Evolutionary conservation across 2,329 filamentous ascomycete species (phyloP).

Genomic region (Colletotrichum musicola): DNA sequence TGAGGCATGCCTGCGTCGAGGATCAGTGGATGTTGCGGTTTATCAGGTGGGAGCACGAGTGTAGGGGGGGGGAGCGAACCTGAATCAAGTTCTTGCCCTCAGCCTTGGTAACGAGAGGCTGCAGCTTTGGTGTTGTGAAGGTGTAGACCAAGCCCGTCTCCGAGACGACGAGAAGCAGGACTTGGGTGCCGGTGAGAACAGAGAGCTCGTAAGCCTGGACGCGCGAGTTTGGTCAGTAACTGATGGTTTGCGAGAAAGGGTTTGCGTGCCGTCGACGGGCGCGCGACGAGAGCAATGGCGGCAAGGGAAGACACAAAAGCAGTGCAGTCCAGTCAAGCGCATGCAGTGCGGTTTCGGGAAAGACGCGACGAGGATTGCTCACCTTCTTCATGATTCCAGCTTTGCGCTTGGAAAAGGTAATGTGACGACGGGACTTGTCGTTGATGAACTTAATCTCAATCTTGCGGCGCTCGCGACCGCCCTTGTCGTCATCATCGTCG

Average conservation of each 20-base stretch:
- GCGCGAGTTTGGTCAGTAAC: constrained; percentile 34
- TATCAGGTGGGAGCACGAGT: no score
- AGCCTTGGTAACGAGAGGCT: constrained; percentile 96
- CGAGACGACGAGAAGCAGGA: constrained; percentile 94
- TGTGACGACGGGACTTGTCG: constrained; percentile 99
- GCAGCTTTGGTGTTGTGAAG: constrained; percentile 97
- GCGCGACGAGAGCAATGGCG: neutral
- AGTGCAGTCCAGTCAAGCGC: neutral
- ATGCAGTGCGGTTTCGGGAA: neutral
- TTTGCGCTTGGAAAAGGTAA: constrained; percentile 99
- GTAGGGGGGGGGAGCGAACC: constrained; percentile 67
- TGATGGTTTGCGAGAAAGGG: neutral
- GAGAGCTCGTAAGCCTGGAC: constrained; percentile 93
- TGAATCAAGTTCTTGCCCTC: constrained; percentile 99
- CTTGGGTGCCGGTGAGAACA: constrained; percentile 97
- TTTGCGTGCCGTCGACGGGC: neutral
- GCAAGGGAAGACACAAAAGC: neutral
- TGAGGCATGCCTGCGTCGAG: constrained; percentile 84
- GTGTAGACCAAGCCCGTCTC: constrained; percentile 98
- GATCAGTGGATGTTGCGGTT: neutral
- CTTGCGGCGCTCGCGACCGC: constrained; percentile 97
- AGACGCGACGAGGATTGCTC: constrained; percentile 11
- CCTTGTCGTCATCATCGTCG: constrained; percentile 98
- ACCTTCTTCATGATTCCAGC: constrained; percentile 99
- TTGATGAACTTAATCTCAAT: constrained; percentile 99